These are phyloP conservation scores for Adansonia rubrostipa DNA, from an alignment of 441 rosid genomes.

Conservation along the genomic window DNA sequence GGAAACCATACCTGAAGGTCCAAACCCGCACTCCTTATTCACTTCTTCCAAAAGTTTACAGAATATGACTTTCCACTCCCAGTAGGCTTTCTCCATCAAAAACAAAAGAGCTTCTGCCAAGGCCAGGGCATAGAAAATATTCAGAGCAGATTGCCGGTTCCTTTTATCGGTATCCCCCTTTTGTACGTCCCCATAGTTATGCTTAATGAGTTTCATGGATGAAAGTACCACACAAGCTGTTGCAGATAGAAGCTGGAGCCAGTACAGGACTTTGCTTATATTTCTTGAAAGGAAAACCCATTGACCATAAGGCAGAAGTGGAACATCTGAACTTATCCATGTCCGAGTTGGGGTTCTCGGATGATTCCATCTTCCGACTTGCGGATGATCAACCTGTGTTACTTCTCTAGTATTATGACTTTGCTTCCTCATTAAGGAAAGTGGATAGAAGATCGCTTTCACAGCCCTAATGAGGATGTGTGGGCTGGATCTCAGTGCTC, in stretches of 20 bases:
- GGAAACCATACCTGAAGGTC: constrained; percentile 66
- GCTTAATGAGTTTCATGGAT: constrained; percentile 62
- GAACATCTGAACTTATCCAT: constrained; percentile 82
- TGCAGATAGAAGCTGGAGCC: constrained; percentile 94
- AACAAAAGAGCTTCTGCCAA: constrained; percentile 84
- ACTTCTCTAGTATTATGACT: constrained; percentile 35
- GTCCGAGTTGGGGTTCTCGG: constrained; percentile 49
- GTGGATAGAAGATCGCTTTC: constrained; percentile 39
- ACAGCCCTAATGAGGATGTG: constrained; percentile 35
- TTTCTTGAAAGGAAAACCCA: constrained; percentile 78
- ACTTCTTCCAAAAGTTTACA: constrained; percentile 76
- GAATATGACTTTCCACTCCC: constrained; percentile 79
- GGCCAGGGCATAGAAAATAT: constrained; percentile 80
- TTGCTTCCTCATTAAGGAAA: constrained; percentile 31
- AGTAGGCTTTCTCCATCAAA: constrained; percentile 79
- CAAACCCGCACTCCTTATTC: constrained; percentile 71
- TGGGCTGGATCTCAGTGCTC: constrained; percentile 58
- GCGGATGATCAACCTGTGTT: constrained; percentile 7
- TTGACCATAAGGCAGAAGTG: constrained; percentile 67
- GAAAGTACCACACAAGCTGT: constrained; percentile 71
- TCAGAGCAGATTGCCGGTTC: constrained; percentile 69
- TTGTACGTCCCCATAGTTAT: constrained; percentile 67
- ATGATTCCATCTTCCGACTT: constrained; percentile 33
- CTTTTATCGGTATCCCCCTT: constrained; percentile 77
- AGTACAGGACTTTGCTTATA: constrained; percentile 72